Conservation (phyloP, 192 early-diverging fungal species). For the Rhizophagus sp. region DNA sequence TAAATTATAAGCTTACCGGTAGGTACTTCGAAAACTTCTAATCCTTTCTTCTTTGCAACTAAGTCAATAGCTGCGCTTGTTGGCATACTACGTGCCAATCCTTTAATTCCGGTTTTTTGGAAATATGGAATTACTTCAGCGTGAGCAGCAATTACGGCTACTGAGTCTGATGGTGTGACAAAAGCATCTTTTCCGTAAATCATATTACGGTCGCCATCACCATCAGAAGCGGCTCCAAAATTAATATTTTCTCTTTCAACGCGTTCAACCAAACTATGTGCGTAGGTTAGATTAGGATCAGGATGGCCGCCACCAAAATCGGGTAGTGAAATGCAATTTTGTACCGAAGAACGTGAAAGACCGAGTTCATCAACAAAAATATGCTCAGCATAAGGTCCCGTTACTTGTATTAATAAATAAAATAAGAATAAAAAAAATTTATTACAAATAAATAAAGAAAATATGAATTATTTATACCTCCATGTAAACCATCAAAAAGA, state of each 20-base stretch:
- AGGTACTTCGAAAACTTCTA: constrained; percentile 85
- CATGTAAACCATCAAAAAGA: constrained; percentile 94
- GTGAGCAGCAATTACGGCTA: constrained; percentile 93
- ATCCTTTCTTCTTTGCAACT: constrained; percentile 81
- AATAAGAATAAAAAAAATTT: background rate
- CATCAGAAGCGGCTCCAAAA: constrained; percentile 96
- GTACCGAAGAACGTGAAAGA: constrained; percentile 73
- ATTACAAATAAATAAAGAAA: background rate
- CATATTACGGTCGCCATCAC: constrained; percentile 99
- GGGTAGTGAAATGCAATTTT: constrained; percentile 76
- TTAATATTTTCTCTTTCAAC: constrained; percentile 77
- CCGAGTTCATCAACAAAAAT: constrained; percentile 92
- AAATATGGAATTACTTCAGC: constrained; percentile 94
- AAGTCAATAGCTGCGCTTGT: constrained; percentile 88
- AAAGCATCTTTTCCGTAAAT: constrained; percentile 94
- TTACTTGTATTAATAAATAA: constrained; percentile 59
- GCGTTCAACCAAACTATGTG: constrained; percentile 88
- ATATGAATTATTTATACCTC: constrained; percentile 48
- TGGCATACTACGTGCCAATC: constrained; percentile 95
- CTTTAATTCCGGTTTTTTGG: constrained; percentile 76
- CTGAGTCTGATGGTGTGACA: constrained; percentile 96
- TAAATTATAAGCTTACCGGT: constrained; percentile 53
- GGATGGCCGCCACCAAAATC: constrained; percentile 98
- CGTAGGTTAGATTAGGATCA: constrained; percentile 98
- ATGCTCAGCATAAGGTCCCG: constrained; percentile 87